Conservation (phyloP, 345 rosid genomes). For the Clausena lansium region DNA sequence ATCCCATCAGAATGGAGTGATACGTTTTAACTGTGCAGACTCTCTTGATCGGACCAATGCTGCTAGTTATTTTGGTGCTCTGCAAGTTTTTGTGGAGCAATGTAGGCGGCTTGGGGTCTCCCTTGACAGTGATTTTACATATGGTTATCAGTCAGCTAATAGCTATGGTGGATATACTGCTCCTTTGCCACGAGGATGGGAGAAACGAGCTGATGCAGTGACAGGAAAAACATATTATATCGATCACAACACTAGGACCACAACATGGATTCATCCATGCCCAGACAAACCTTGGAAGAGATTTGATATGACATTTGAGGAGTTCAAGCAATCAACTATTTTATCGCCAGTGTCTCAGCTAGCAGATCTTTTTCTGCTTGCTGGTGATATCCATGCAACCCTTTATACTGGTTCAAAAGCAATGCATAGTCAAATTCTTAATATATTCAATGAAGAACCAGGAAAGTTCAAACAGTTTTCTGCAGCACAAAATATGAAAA, state of each 20-base stretch:
- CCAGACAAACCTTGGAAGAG: constrained; percentile 99
- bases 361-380: constrained; percentile 91
- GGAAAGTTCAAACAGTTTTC: constrained; percentile 89
- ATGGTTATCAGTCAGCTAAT: constrained; percentile 58
- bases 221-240: constrained; percentile 86
- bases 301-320: constrained; percentile 88
- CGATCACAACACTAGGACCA: constrained; percentile 92
- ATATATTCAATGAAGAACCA: constrained; percentile 89
- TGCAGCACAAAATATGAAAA: constrained; percentile 88
- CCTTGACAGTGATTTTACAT: constrained; percentile 75
- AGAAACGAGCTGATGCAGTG: constrained; percentile 85
- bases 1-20: constrained; percentile 90
- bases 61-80: constrained; percentile 91
- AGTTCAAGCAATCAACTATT: constrained; percentile 84
- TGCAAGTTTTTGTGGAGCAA: constrained; percentile 95
- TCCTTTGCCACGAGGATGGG: constrained; percentile 98
- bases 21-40: constrained; percentile 97
- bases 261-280: constrained; percentile 97
- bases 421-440: constrained; percentile 98
- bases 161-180: constrained; percentile 67
- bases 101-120: constrained; percentile 84
- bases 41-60: constrained; percentile 98
- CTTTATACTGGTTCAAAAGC: constrained; percentile 99
- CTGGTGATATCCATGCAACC: constrained; percentile 98
- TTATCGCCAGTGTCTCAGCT: constrained; percentile 83